Evolutionary conservation across 345 rosid species (phyloP).

Genomic region (Zanthoxylum bungeanum): DNA sequence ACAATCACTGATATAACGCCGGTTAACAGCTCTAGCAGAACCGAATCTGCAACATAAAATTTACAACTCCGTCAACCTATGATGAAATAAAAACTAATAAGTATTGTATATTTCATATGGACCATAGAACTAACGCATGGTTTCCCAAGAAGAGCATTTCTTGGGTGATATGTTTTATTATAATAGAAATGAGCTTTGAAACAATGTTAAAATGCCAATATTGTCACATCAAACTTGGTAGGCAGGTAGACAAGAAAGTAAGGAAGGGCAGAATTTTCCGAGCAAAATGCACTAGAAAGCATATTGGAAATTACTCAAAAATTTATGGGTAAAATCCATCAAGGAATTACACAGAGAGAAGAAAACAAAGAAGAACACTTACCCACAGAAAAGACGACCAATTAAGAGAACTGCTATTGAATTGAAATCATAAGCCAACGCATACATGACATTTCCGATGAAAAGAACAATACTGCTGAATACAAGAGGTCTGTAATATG

Average conservation of each 20-base stretch:
- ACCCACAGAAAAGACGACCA: conserved; percentile 99
- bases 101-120: background rate
- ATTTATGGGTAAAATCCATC: background rate
- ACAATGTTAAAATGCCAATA: background rate
- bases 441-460: conserved; percentile 82
- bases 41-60: conserved; percentile 64
- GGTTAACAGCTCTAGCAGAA: conserved; percentile 98
- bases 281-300: background rate
- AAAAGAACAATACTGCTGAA: conserved; percentile 87
- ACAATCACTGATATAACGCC: conserved; percentile 97
- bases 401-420: conserved; percentile 69
- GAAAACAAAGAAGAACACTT: conserved; percentile 27
- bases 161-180: background rate
- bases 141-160: background rate
- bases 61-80: conserved; percentile 14
- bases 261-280: background rate
- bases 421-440: conserved; percentile 81
- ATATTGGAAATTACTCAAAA: background rate
- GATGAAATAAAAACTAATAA: background rate
- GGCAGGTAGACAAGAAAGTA: background rate
- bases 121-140: background rate
- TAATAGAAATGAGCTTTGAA: background rate
- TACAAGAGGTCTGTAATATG: conserved; percentile 93
- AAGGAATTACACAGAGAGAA: background rate
- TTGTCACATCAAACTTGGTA: background rate